These are phyloP conservation scores for Corymbia calophylla DNA, from an alignment of 441 rosid species.

Conservation along the genomic window DNA sequence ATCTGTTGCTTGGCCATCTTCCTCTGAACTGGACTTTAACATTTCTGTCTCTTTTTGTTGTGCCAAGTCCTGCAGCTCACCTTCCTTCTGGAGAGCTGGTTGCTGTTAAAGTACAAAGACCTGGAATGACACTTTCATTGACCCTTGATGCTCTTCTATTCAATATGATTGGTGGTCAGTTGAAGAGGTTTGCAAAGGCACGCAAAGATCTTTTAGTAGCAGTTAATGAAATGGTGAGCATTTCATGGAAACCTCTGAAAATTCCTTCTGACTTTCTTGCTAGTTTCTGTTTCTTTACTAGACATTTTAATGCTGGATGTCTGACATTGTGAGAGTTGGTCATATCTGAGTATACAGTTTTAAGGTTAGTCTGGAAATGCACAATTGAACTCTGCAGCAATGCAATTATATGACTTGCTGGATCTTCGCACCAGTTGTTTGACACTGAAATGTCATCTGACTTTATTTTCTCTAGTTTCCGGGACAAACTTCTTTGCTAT, in stretches of 20 bases:
- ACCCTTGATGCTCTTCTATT: constrained; percentile 96
- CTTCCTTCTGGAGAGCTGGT: constrained; percentile 96
- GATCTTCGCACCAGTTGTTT: background rate
- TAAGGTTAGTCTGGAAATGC: background rate
- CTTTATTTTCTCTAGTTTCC: background rate
- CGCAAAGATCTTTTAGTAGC: constrained; percentile 88
- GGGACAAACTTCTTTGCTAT: background rate
- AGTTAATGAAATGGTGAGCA: constrained; percentile 93
- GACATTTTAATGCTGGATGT: background rate
- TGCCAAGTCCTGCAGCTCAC: constrained; percentile 86
- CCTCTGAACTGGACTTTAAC: background rate
- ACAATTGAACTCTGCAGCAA: background rate
- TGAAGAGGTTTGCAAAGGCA: constrained; percentile 94
- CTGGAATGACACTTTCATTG: constrained; percentile 72
- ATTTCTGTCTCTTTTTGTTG: constrained; percentile 5
- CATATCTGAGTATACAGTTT: background rate
- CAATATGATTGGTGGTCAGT: constrained; percentile 89
- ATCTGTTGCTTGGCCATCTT: background rate
- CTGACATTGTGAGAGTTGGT: background rate
- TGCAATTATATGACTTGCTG: background rate
- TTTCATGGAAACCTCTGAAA: constrained; percentile 3
- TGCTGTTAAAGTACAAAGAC: constrained; percentile 98
- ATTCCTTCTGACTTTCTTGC: background rate
- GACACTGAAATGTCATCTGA: background rate
- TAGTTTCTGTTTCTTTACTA: background rate